Evolutionary conservation across 2,329 filamentous ascomycete genomes (phyloP).

Genomic region (Aspergillus caelatus): DNA sequence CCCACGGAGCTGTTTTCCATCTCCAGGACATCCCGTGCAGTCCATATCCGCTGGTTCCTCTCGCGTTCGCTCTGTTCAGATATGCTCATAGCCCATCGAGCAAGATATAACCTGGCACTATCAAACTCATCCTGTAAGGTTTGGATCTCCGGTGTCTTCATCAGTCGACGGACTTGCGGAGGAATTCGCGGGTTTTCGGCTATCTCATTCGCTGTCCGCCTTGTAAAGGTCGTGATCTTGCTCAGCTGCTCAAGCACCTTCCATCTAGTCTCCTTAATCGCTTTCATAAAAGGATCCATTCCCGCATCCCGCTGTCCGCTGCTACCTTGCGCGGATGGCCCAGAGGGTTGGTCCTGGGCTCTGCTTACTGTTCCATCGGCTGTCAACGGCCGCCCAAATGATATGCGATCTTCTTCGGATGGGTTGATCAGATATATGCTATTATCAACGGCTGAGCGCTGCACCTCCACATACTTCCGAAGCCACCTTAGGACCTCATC

Average conservation of each 20-base stretch:
- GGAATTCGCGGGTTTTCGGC: conserved; percentile 90
- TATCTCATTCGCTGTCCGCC: conserved; percentile 87
- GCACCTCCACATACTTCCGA: conserved; percentile 77
- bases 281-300: conserved; percentile 93
- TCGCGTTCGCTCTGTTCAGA: conserved; percentile 95
- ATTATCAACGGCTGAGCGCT: conserved; percentile 81
- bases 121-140: conserved; percentile 97
- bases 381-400: conserved; percentile 64
- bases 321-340: conserved; percentile 35
- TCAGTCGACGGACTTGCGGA: conserved; percentile 79
- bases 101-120: conserved; percentile 89
- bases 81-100: conserved; percentile 97
- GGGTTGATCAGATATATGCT: conserved; percentile 93
- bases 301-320: conserved; percentile 61
- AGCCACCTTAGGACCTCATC: conserved; percentile 94
- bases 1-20: conserved; percentile 94
- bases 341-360: conserved; percentile 38
- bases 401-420: conserved; percentile 76
- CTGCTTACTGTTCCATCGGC: conserved; percentile 44
- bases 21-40: conserved; percentile 86
- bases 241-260: conserved; percentile 95
- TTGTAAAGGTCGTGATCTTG: conserved; percentile 94
- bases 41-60: conserved; percentile 84
- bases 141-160: conserved; percentile 92
- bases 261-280: conserved; percentile 93